Conservation (phyloP, 176 grass and related monocot genomes). For the Oryza nivara region DNA sequence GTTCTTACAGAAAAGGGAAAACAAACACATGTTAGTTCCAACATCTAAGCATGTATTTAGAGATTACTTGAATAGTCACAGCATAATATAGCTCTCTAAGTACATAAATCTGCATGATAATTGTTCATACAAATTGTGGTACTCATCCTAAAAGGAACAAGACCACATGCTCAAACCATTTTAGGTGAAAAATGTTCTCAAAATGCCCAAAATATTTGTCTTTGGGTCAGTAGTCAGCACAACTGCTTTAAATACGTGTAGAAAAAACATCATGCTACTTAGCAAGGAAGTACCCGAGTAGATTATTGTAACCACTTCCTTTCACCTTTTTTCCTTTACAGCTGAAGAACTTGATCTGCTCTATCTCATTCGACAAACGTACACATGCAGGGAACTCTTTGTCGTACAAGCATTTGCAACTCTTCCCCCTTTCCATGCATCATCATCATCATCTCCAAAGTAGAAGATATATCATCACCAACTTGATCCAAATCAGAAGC, state of each 20-base stretch:
- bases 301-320: background rate
- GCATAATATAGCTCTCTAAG: background rate
- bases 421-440: background rate
- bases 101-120: background rate
- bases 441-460: background rate
- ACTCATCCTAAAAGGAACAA: background rate
- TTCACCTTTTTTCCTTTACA: background rate
- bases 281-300: background rate
- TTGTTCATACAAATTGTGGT: background rate
- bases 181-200: background rate
- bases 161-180: background rate
- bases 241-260: background rate
- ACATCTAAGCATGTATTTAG: background rate
- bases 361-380: background rate
- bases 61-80: background rate
- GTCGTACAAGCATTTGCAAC: conserved; percentile 1
- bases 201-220: background rate
- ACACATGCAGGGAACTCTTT: background rate
- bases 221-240: background rate
- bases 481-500: background rate
- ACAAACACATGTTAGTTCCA: too few species aligned
- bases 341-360: background rate
- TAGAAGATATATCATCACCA: background rate
- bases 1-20: too few species aligned
- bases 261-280: background rate